phyloP scores from a whole-genome alignment of 2,329 filamentous ascomycete species.

The Pezicula rhizophila region DNA sequence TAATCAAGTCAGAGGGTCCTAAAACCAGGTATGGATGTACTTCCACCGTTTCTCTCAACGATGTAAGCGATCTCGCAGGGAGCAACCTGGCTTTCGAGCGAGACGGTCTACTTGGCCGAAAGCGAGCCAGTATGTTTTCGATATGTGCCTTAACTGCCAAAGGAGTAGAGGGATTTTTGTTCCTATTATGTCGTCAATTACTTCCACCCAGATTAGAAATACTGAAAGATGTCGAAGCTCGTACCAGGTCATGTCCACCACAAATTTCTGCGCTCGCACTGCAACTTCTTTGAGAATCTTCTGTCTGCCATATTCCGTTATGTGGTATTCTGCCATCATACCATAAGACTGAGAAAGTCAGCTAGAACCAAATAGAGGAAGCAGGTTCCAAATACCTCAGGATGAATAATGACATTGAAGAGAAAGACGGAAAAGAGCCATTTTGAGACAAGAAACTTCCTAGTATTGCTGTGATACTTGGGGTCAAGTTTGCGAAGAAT shows the following conservation, averaged over 20 bases:
- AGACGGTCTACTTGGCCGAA: conserved; percentile 38
- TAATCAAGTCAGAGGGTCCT: conserved; percentile 72
- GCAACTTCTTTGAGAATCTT: conserved; percentile 76
- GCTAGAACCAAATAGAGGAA: background rate
- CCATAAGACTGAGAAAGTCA: conserved; percentile 40
- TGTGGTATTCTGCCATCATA: conserved; percentile 83
- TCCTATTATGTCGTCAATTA: conserved; percentile 29
- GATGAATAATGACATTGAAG: conserved; percentile 76
- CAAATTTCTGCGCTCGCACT: conserved; percentile 70
- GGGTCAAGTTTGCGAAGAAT: conserved; percentile 72
- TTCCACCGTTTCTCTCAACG: conserved; percentile 68
- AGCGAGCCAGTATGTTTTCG: conserved; percentile 63
- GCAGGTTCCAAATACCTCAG: conserved; percentile 56
- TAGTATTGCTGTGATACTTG: conserved; percentile 66
- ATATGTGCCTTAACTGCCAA: conserved; percentile 61
- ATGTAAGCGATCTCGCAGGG: conserved; percentile 66
- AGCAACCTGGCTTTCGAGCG: conserved; percentile 52
- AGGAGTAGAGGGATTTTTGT: conserved; percentile 57
- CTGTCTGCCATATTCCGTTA: conserved; percentile 83
- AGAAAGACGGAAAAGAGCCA: conserved; percentile 92
- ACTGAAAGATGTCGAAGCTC: conserved; percentile 6
- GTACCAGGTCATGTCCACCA: conserved; percentile 66
- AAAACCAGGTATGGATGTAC: conserved; percentile 76
- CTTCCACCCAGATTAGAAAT: background rate
- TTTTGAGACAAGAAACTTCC: conserved; percentile 79